Conservation (phyloP, 2,329 filamentous ascomycete genomes). For the Scedosporium aurantiacum region DNA sequence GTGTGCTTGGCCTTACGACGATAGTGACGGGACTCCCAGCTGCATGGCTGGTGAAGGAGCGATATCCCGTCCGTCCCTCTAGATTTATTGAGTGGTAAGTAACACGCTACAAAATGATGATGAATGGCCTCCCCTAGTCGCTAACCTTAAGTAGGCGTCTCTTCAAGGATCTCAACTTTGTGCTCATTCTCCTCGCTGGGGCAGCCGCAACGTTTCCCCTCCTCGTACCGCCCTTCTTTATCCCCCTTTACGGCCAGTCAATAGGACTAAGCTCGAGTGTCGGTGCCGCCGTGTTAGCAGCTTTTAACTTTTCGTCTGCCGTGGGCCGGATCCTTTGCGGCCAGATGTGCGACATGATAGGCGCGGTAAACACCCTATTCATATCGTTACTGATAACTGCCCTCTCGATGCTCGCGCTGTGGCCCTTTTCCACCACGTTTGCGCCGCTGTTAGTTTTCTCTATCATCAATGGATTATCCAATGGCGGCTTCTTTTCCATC, state of each 20-base stretch:
- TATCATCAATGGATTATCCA: constrained; percentile 47
- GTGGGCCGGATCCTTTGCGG: constrained; percentile 45
- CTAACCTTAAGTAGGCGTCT: constrained; percentile 26
- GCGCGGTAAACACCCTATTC: constrained; percentile 44
- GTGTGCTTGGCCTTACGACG: constrained; percentile 39
- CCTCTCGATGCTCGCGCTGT: constrained; percentile 48
- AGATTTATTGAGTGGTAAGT: constrained; percentile 39
- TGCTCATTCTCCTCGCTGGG: constrained; percentile 39
- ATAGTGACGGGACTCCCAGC: constrained; percentile 44
- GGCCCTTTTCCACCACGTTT: constrained; percentile 46
- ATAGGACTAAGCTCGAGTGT: constrained; percentile 39
- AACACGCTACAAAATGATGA: background rate
- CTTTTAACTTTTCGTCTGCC: constrained; percentile 50
- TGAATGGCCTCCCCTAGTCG: background rate
- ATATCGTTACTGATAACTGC: constrained; percentile 39
- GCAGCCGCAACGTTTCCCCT: constrained; percentile 48
- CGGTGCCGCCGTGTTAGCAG: constrained; percentile 47
- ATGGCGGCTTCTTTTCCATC: constrained; percentile 52
- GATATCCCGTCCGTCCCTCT: constrained; percentile 23
- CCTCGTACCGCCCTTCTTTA: constrained; percentile 50
- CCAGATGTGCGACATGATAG: constrained; percentile 40
- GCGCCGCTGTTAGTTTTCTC: constrained; percentile 45
- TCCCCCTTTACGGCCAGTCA: constrained; percentile 43
- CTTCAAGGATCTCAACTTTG: constrained; percentile 40
- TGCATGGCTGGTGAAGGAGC: constrained; percentile 40